Evolutionary conservation across 148 eudicot genomes (phyloP).

Genomic region (Fallopia convolvulus): DNA sequence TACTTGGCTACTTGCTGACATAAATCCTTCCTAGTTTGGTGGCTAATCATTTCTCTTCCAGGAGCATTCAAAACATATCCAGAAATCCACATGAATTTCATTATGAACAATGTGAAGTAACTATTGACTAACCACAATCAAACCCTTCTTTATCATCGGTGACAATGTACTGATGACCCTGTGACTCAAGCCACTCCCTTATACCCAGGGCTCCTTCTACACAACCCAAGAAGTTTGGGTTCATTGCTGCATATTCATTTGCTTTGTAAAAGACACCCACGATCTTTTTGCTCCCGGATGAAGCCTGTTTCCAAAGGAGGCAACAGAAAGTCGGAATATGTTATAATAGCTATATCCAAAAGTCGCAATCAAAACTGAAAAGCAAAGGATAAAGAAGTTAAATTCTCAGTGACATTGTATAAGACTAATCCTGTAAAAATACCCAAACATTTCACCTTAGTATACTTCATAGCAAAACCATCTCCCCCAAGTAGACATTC

Average conservation of each 20-base stretch:
- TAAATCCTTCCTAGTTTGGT: too few species aligned
- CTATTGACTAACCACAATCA: constrained; percentile 48
- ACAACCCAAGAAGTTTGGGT: constrained; percentile 75
- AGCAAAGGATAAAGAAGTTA: not conserved
- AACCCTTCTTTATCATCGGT: constrained; percentile 95
- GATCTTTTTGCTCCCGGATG: constrained; percentile 81
- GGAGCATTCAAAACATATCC: too few species aligned
- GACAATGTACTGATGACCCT: constrained; percentile 82
- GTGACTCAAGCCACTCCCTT: constrained; percentile 76
- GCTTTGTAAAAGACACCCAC: constrained; percentile 95
- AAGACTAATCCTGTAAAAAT: too few species aligned
- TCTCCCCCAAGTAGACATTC: not conserved
- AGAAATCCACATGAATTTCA: too few species aligned
- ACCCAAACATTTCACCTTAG: not conserved
- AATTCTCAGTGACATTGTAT: too few species aligned
- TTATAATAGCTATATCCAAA: not conserved
- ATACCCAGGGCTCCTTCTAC: constrained; percentile 79
- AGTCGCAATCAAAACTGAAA: not conserved
- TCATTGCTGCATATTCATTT: constrained; percentile 79
- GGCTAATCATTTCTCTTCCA: too few species aligned
- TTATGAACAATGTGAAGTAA: not conserved
- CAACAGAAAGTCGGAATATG: not conserved
- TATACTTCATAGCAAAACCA: not conserved
- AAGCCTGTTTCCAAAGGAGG: constrained; percentile 36
- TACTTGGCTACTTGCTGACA: too few species aligned